Base-by-base conservation (phyloP, 176 grass and related monocot species). In the Oryza australiensis region DNA sequence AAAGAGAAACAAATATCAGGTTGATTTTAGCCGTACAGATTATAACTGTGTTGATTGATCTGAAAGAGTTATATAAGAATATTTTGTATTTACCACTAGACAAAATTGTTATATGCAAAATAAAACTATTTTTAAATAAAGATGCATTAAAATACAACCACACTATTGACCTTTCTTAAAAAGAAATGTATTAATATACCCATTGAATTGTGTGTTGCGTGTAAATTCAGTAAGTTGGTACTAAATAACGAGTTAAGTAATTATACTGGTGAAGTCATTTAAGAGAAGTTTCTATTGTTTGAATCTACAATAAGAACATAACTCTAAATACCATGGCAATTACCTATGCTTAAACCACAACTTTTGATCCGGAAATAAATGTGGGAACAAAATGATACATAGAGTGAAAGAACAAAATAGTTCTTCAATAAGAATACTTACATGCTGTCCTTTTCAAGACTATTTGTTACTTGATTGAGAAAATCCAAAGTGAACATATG, bases 401-500 rank as follows among this genome's bases (percentile, higher is more conserved):
- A 37, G 51, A 77, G 26, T 10, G 15, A 48, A 85, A 12, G 16
- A 87, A 46, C 7, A 84, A 68, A 82, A 4, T 11, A 71, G 73
- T 60, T 64, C n/a, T 55, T 16, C 60, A 66, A 75, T 37, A 83
- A 64, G 11, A 85, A 60, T 68, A 88, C 95, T 92, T 74, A 97
- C 95, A 86, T 82, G 76, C 95, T 93, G 64, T 98, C 95, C 53
- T 89, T 94, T 90, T 98, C 92, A 75, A 98, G 92, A 88, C 90
- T 84, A 38, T 77, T 93, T 72, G 92, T 89, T 13, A 98, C 92
- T 83, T 98, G 92, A 81, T 89, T 93, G 63, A 94, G 83, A 88
- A 98, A 98, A 87, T 98, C 90, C 90, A 94, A 77, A 74, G 90
- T 89, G 84, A 94, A 98, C 89, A 98, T 80, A 75, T 98, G 92